Evolutionary conservation across 2,329 filamentous ascomycete species (phyloP).

Genomic region (Fusarium napiforme): DNA sequence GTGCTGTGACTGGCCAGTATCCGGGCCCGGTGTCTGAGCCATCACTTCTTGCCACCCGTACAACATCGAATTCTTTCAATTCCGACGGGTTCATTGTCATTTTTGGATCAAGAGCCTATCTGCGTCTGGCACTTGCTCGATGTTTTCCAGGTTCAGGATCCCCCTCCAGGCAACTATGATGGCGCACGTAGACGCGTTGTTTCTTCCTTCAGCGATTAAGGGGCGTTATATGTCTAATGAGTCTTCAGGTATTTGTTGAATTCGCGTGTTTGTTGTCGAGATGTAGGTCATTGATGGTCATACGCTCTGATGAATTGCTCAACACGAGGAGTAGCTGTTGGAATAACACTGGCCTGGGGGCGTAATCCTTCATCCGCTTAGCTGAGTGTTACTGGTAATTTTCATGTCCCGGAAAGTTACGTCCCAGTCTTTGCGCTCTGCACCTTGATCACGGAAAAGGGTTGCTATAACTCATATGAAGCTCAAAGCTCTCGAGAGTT

Average conservation of each 20-base stretch:
- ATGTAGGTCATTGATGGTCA: neutral
- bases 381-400: neutral
- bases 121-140: neutral
- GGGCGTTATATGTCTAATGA: neutral
- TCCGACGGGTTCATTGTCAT: conserved; percentile 45
- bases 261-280: neutral
- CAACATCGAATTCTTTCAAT: conserved; percentile 54
- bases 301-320: conserved; percentile 9
- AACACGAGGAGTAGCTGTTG: neutral
- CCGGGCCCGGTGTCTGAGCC: conserved; percentile 58
- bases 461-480: conserved; percentile 16
- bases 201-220: neutral
- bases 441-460: conserved; percentile 25
- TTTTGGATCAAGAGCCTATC: neutral
- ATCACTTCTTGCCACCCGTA: conserved; percentile 58
- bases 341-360: neutral
- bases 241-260: neutral
- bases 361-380: neutral
- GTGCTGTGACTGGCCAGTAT: conserved; percentile 54
- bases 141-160: neutral
- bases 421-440: conserved; percentile 19
- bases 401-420: neutral
- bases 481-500: conserved; percentile 30
- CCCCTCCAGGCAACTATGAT: neutral
- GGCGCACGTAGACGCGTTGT: neutral